These are phyloP conservation scores for Daedaleopsis nitida DNA, from an alignment of 768 basidiomycete species.

Conservation along the genomic window DNA sequence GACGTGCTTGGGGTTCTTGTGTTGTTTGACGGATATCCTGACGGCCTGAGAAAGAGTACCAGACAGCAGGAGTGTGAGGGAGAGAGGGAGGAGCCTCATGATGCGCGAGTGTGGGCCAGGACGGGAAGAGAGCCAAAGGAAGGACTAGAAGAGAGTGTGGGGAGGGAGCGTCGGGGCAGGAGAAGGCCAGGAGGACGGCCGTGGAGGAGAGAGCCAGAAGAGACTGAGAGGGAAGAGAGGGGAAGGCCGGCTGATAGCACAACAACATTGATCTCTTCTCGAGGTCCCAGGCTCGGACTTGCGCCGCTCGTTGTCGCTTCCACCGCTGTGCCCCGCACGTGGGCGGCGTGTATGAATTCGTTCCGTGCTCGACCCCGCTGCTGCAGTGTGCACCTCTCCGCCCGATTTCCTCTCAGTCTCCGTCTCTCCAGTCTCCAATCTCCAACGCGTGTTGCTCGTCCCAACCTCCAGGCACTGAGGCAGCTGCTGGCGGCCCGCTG, in stretches of 20 bases:
- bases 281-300: not conserved
- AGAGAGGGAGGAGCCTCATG: constrained; percentile 45
- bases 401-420: no score
- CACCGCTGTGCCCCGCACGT: no score
- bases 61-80: constrained; percentile 41
- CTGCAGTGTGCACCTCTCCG: no score
- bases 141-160: constrained; percentile 25
- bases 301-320: not conserved
- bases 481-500: no score
- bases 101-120: constrained; percentile 17
- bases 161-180: constrained; percentile 22
- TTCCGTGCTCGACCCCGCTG: no score
- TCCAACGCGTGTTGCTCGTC: no score
- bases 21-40: constrained; percentile 49
- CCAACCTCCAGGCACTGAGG: no score
- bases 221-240: constrained; percentile 2
- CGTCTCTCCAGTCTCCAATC: no score
- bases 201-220: not conserved
- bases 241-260: not conserved
- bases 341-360: not conserved
- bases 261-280: constrained; percentile 1
- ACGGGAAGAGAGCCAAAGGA: constrained; percentile 23
- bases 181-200: constrained; percentile 12
- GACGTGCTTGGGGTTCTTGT: constrained; percentile 33
- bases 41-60: constrained; percentile 45